A percentile compares a stretch with the other conserved stretches of the same genome.
Evolutionary conservation across 1,284 basidiomycete species (phyloP).

Genomic region (Ustilago bromivora): DNA sequence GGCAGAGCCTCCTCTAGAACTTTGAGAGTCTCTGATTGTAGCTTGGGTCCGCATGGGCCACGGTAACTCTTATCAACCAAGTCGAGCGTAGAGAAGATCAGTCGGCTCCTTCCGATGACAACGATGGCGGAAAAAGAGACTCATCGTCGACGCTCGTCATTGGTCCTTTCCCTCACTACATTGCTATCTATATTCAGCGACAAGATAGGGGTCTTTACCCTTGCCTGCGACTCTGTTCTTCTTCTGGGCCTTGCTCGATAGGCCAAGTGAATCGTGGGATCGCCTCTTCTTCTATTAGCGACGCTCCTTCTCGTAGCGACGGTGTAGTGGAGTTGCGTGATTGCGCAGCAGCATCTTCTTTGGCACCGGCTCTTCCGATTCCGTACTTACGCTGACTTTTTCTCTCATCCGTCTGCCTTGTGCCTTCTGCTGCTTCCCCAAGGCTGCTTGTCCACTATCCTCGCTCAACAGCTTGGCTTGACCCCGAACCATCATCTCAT

Average conservation of each 20-base stretch:
- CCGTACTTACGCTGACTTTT: neutral
- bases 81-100: neutral
- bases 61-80: neutral
- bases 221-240: neutral
- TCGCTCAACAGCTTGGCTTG: neutral
- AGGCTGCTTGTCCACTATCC: neutral
- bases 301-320: slow-evolving; percentile 2
- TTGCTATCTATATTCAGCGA: neutral
- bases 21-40: neutral
- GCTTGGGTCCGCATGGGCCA: neutral
- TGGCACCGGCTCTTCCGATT: neutral
- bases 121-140: neutral
- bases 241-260: slow-evolving; percentile 3
- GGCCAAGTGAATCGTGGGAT: slow-evolving; percentile 5
- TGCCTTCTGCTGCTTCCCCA: neutral
- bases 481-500: neutral
- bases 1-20: neutral
- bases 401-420: neutral
- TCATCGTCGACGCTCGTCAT: neutral
- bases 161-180: neutral
- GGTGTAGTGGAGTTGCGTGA: slow-evolving; percentile 1
- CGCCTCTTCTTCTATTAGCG: neutral
- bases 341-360: neutral
- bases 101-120: neutral
- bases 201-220: neutral